These are phyloP conservation scores for Verticillium isaacii DNA, from an alignment of 2,329 filamentous ascomycete species.

Conservation along the genomic window DNA sequence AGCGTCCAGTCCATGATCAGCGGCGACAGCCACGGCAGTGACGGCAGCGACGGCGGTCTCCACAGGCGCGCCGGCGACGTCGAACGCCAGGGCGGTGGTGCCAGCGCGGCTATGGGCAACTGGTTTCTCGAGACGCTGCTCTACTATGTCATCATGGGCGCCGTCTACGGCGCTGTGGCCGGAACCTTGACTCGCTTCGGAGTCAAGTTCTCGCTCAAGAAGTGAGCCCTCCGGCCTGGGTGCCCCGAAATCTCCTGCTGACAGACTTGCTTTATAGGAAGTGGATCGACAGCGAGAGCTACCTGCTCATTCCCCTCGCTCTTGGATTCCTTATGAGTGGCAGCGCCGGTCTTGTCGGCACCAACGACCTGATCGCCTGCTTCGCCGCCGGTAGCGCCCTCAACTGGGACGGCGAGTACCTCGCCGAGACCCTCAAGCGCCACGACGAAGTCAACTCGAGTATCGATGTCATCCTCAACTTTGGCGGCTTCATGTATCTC, in stretches of 20 bases:
- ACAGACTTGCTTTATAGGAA: constrained; percentile 23
- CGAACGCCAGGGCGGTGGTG: constrained; percentile 46
- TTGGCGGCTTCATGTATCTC: constrained; percentile 56
- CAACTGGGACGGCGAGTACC: constrained; percentile 59
- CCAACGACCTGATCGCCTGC: constrained; percentile 56
- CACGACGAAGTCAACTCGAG: constrained; percentile 58
- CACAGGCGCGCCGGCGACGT: constrained; percentile 26
- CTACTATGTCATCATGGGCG: constrained; percentile 51
- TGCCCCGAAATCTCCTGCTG: background rate
- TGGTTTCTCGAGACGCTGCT: constrained; percentile 58
- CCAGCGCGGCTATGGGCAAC: constrained; percentile 45
- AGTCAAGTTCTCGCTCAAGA: constrained; percentile 36
- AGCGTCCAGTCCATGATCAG: constrained; percentile 7
- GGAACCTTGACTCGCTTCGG: constrained; percentile 43
- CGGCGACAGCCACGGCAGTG: background rate
- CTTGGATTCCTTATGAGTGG: constrained; percentile 55
- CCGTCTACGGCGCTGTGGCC: constrained; percentile 45
- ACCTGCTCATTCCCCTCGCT: constrained; percentile 46
- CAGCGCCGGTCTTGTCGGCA: constrained; percentile 51
- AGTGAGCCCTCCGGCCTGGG: constrained; percentile 11
- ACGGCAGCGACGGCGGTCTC: background rate
- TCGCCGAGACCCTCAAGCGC: constrained; percentile 47
- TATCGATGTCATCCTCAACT: constrained; percentile 55
- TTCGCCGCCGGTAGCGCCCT: constrained; percentile 54
- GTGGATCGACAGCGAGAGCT: constrained; percentile 53